phyloP scores from a whole-genome alignment of 1,284 basidiomycete genomes.

The Ceratobasidium theobromae region DNA sequence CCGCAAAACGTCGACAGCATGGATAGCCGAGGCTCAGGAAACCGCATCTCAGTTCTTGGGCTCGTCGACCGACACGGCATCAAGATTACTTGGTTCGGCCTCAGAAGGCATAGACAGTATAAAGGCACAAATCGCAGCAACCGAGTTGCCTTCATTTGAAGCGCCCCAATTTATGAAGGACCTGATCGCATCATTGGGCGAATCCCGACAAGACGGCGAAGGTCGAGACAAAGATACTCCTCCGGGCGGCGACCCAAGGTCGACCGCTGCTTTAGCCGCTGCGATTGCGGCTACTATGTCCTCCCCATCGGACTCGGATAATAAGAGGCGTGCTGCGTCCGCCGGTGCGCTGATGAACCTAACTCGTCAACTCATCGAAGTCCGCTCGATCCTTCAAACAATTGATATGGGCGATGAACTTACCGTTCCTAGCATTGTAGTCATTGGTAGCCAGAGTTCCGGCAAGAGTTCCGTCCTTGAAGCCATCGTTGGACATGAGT shows the following conservation, averaged over 20 bases:
- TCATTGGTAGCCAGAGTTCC: conserved; percentile 96
- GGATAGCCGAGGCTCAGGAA: conserved; percentile 66
- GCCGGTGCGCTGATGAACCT: conserved; percentile 84
- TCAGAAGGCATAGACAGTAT: conserved; percentile 55
- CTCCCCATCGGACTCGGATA: conserved; percentile 60
- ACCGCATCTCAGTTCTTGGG: conserved; percentile 66
- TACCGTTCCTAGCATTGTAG: conserved; percentile 95
- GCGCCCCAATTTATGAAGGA: conserved; percentile 72
- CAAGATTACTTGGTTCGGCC: conserved; percentile 25
- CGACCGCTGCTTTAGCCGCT: conserved; percentile 57
- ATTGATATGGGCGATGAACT: conserved; percentile 95
- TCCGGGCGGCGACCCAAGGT: conserved; percentile 38
- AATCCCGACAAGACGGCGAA: conserved; percentile 5
- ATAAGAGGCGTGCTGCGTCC: conserved; percentile 3
- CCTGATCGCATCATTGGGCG: conserved; percentile 48
- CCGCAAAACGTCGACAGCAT: conserved; percentile 63
- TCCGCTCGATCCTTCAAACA: conserved; percentile 87
- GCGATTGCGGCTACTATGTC: conserved; percentile 72
- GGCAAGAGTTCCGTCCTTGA: conserved; percentile 98
- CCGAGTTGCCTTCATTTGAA: conserved; percentile 67
- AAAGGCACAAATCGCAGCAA: conserved; percentile 56
- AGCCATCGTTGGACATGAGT: conserved; percentile 97
- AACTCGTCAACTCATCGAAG: conserved; percentile 95
- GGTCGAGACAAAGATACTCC: conserved; percentile 36
- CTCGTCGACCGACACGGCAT: conserved; percentile 57